phyloP scores from a whole-genome alignment of 495 filamentous ascomycete genomes.

The Amorphotheca resinae region DNA sequence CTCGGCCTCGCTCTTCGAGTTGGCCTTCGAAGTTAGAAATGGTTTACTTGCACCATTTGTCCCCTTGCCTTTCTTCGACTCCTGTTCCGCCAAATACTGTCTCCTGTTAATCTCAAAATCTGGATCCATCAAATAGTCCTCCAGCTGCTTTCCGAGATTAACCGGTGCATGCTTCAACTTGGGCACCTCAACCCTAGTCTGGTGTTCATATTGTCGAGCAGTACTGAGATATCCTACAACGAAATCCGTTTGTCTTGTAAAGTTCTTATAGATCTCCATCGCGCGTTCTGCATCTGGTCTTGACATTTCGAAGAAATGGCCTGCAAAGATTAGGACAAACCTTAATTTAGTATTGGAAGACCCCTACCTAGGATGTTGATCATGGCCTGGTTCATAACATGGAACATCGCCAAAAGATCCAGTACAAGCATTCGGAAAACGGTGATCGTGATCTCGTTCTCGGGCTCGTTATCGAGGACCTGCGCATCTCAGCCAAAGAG shows the following conservation, averaged over 20 bases:
- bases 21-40: neutral
- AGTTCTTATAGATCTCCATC: slow-evolving; percentile 83
- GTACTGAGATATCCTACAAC: slow-evolving; percentile 84
- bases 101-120: slow-evolving; percentile 92
- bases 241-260: slow-evolving; percentile 81
- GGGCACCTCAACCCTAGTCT: slow-evolving; percentile 86
- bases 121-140: slow-evolving; percentile 89
- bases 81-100: slow-evolving; percentile 79
- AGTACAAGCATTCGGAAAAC: slow-evolving; percentile 89
- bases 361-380: slow-evolving; percentile 87
- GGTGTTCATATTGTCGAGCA: slow-evolving; percentile 78
- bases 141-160: slow-evolving; percentile 74
- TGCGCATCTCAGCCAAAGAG: slow-evolving; percentile 25
- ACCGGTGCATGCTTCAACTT: slow-evolving; percentile 96
- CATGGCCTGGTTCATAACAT: slow-evolving; percentile 92
- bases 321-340: slow-evolving; percentile 31
- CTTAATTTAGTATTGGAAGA: slow-evolving; percentile 1
- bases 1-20: slow-evolving; percentile 17
- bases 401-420: slow-evolving; percentile 82
- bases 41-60: slow-evolving; percentile 21
- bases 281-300: slow-evolving; percentile 85
- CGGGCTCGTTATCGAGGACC: slow-evolving; percentile 77
- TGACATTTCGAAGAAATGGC: slow-evolving; percentile 98
- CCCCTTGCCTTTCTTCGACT: slow-evolving; percentile 57
- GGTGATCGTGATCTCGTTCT: slow-evolving; percentile 94